phyloP scores from a whole-genome alignment of 1,284 basidiomycete species.

The Chalciporus sp. region DNA sequence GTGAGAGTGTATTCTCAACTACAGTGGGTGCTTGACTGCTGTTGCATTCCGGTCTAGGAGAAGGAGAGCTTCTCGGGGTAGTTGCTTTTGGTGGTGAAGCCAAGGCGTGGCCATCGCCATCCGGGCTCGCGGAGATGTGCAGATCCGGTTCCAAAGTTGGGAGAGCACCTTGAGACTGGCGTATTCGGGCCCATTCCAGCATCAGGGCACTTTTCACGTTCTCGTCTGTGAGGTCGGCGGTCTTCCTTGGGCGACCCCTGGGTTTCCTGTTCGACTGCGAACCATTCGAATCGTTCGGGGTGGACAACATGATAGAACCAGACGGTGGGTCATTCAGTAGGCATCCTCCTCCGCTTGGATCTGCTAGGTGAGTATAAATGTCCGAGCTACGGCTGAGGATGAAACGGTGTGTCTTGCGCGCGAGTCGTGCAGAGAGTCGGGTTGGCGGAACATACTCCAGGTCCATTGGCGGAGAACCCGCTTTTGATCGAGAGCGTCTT shows the following conservation, averaged over 20 bases:
- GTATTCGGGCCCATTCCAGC: constrained; percentile 34
- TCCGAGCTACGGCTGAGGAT: constrained; percentile 20
- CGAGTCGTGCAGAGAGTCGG: constrained; percentile 25
- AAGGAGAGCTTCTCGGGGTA: neutral
- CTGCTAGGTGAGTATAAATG: constrained; percentile 33
- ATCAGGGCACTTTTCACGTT: constrained; percentile 25
- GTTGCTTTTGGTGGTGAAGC: neutral
- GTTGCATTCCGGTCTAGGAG: neutral
- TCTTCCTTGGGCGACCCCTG: constrained; percentile 20
- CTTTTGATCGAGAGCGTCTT: constrained; percentile 20
- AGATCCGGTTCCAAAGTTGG: constrained; percentile 12
- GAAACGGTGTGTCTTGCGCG: constrained; percentile 20
- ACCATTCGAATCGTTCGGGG: neutral
- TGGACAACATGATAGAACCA: constrained; percentile 6
- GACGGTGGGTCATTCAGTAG: constrained; percentile 14
- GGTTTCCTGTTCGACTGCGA: constrained; percentile 8
- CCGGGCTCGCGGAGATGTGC: neutral
- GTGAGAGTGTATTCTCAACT: constrained; percentile 1
- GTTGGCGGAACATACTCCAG: constrained; percentile 3
- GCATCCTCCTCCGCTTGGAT: constrained; percentile 8
- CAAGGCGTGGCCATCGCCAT: constrained; percentile 2
- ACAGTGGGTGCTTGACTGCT: constrained; percentile 1
- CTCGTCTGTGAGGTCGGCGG: constrained; percentile 23
- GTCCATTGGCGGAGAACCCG: constrained; percentile 18
- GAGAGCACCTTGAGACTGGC: constrained; percentile 29